Percentiles rank a stretch among this genome's conserved stretches.
These are phyloP conservation scores for Sungouiella blattae DNA, from an alignment of 805 yeast species.

Conservation along the genomic window DNA sequence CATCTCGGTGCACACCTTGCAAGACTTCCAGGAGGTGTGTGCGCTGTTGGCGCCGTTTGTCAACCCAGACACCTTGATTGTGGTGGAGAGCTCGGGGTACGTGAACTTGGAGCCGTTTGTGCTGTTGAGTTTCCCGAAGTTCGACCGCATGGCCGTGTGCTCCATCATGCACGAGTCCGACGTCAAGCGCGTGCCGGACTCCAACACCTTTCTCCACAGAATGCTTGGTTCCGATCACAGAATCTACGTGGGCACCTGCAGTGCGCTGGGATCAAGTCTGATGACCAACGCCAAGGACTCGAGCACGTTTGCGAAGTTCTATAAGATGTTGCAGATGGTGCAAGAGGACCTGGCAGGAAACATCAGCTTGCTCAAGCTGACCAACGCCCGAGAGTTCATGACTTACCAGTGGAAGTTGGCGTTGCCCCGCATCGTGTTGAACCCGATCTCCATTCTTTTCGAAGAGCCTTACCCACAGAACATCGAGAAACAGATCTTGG, in stretches of 20 bases:
- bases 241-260: constrained; percentile 37
- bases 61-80: constrained; percentile 43
- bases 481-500: constrained; percentile 64
- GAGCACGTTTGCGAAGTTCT: constrained; percentile 14
- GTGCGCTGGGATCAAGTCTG: too few species aligned
- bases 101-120: constrained; percentile 71
- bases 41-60: constrained; percentile 23
- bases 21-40: constrained; percentile 34
- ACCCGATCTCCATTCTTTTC: constrained; percentile 69
- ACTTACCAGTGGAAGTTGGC: constrained; percentile 85
- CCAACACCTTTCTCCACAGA: constrained; percentile 21
- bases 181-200: constrained; percentile 34
- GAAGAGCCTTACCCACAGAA: constrained; percentile 64
- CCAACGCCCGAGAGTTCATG: constrained; percentile 54
- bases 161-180: constrained; percentile 65
- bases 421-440: constrained; percentile 71
- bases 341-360: constrained; percentile 33
- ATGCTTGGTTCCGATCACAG: constrained; percentile 40
- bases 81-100: constrained; percentile 69
- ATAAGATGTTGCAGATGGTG: constrained; percentile 30
- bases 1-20: constrained; percentile 33
- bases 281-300: constrained; percentile 10
- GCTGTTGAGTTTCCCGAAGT: constrained; percentile 36
- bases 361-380: constrained; percentile 47
- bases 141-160: constrained; percentile 35